These are phyloP conservation scores for Alternaria sp. DNA, from an alignment of 2,329 filamentous ascomycete genomes.

Conservation along the genomic window DNA sequence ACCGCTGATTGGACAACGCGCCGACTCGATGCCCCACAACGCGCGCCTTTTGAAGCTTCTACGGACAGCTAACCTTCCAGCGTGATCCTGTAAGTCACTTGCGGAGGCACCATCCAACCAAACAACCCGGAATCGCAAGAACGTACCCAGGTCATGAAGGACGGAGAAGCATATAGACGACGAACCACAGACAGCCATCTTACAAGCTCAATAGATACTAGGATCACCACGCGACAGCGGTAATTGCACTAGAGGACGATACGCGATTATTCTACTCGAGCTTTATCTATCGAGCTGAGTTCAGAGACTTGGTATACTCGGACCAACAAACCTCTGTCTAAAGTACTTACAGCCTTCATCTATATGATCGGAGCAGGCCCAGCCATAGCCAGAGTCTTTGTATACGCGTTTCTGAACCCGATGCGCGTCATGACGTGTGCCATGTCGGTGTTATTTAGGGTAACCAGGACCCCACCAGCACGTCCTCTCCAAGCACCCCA, in stretches of 20 bases:
- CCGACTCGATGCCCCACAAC: neutral
- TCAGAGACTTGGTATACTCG: neutral
- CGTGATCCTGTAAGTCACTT: neutral
- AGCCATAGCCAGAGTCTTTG: neutral
- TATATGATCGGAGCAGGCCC: neutral
- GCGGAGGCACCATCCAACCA: neutral
- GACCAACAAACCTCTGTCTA: neutral
- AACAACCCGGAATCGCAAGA: no score
- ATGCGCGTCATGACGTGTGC: neutral
- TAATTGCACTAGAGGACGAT: neutral
- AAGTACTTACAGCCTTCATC: neutral
- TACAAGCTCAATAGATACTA: neutral
- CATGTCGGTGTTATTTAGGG: neutral
- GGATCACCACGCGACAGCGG: neutral
- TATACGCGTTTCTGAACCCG: neutral
- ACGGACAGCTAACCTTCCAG: neutral
- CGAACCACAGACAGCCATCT: neutral
- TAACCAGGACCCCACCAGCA: neutral
- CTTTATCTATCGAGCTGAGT: neutral
- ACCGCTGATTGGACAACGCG: slow-evolving; percentile 17
- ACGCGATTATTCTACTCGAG: neutral
- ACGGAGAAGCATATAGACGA: no score
- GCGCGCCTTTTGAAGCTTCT: neutral
- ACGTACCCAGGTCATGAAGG: no score
- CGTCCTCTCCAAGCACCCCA: slow-evolving; percentile 7